A percentile compares a stretch with the other conserved stretches of the same genome.
These are phyloP conservation scores for Cryphonectria nitschkei DNA, from an alignment of 2,329 filamentous ascomycete genomes.

Conservation along the genomic window DNA sequence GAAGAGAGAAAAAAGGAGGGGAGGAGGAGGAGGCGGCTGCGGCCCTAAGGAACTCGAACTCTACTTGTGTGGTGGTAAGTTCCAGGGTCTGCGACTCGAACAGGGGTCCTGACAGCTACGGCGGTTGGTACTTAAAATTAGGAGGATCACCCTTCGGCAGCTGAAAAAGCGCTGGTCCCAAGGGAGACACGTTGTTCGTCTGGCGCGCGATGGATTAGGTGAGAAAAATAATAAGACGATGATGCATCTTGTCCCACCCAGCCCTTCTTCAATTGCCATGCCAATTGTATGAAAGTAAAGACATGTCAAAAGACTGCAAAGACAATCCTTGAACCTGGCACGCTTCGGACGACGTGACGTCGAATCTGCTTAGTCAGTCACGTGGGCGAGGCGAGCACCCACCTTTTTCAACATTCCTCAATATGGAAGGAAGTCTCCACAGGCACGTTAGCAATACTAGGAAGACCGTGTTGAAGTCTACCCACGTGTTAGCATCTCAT, in stretches of 20 bases:
- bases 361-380: background rate
- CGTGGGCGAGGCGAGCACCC: background rate
- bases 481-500: no score
- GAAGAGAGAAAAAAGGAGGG: background rate
- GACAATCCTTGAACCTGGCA: background rate
- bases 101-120: conserved; percentile 1
- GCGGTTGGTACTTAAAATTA: background rate
- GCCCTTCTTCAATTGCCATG: background rate
- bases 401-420: background rate
- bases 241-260: background rate
- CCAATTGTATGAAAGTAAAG: background rate
- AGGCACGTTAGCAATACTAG: background rate
- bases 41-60: background rate
- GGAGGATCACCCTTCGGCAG: background rate
- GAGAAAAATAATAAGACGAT: background rate
- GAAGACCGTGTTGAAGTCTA: no score
- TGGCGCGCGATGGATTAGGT: background rate
- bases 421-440: background rate
- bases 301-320: background rate
- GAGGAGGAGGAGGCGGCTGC: background rate
- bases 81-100: conserved; percentile 3
- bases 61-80: background rate
- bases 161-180: background rate
- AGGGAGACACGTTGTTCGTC: background rate
- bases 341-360: background rate